Conservation (phyloP, 495 filamentous ascomycete genomes). For the Bathelium albidoporum region DNA sequence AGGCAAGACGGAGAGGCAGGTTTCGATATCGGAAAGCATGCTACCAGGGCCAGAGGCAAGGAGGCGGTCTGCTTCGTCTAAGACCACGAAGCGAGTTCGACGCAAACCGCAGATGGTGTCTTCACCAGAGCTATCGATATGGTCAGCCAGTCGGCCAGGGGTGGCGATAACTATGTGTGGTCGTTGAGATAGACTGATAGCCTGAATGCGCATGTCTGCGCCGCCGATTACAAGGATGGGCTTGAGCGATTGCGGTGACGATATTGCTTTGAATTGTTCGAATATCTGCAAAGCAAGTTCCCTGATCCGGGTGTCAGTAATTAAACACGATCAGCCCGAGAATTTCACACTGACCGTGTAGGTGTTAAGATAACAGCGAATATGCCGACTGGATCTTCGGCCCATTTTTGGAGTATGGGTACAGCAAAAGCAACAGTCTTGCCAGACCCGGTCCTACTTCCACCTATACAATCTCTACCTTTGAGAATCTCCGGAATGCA, state of each 20-base stretch:
- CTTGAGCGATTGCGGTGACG: slow-evolving; percentile 74
- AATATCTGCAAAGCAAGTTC: slow-evolving; percentile 93
- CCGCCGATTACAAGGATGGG: slow-evolving; percentile 80
- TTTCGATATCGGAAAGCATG: slow-evolving; percentile 90
- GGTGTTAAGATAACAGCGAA: slow-evolving; percentile 85
- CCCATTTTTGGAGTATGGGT: slow-evolving; percentile 88
- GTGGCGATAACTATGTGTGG: slow-evolving; percentile 94
- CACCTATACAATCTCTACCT: slow-evolving; percentile 87
- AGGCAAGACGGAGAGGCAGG: slow-evolving; percentile 71
- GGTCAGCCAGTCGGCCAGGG: slow-evolving; percentile 86
- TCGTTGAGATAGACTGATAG: slow-evolving; percentile 63
- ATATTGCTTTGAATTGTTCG: slow-evolving; percentile 90
- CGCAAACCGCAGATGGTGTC: slow-evolving; percentile 77
- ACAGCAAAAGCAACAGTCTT: slow-evolving; percentile 97
- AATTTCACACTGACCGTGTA: slow-evolving; percentile 47
- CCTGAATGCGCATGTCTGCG: slow-evolving; percentile 84
- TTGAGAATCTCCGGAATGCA: slow-evolving; percentile 86
- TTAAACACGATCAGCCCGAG: neutral
- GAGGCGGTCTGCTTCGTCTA: slow-evolving; percentile 93
- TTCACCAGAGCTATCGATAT: slow-evolving; percentile 78
- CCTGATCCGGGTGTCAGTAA: slow-evolving; percentile 29
- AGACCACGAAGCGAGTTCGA: slow-evolving; percentile 71
- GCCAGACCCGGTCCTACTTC: slow-evolving; percentile 90
- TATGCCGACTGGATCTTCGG: slow-evolving; percentile 81
- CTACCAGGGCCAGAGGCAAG: slow-evolving; percentile 64